Evolutionary conservation across 805 yeast species (phyloP).

Genomic region (Saturnispora ahearnii): DNA sequence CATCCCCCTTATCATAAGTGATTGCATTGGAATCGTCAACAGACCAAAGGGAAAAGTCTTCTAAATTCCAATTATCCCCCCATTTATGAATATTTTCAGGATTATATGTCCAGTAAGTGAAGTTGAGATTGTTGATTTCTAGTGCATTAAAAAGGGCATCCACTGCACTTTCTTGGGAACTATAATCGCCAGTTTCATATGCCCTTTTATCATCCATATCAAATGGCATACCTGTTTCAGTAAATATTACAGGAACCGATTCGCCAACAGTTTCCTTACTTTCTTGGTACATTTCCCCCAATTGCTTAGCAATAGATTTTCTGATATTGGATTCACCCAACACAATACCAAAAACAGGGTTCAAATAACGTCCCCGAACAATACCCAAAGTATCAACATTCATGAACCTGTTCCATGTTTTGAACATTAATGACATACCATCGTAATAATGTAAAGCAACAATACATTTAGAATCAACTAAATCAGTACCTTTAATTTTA

Average conservation of each 20-base stretch:
- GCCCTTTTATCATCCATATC: slow-evolving; percentile 84
- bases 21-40: slow-evolving; percentile 37
- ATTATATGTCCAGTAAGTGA: slow-evolving; percentile 82
- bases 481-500: slow-evolving; percentile 33
- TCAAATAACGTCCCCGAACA: slow-evolving; percentile 64
- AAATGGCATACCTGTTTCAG: slow-evolving; percentile 97
- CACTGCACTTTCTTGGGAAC: slow-evolving; percentile 69
- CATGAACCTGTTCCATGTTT: slow-evolving; percentile 73
- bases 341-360: slow-evolving; percentile 67
- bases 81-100: slow-evolving; percentile 63
- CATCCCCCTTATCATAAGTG: neutral
- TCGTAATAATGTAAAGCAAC: slow-evolving; percentile 91
- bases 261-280: slow-evolving; percentile 52
- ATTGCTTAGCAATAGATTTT: slow-evolving; percentile 59
- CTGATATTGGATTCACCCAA: slow-evolving; percentile 76
- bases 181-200: slow-evolving; percentile 54
- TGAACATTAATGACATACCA: slow-evolving; percentile 87
- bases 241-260: slow-evolving; percentile 62
- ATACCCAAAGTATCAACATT: slow-evolving; percentile 89
- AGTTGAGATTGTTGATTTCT: slow-evolving; percentile 63
- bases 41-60: slow-evolving; percentile 86
- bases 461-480: slow-evolving; percentile 57
- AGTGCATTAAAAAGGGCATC: slow-evolving; percentile 77
- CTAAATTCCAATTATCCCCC: slow-evolving; percentile 94
- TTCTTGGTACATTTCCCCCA: slow-evolving; percentile 58